Percentiles rank a stretch among this genome's conserved stretches.
phyloP scores from a whole-genome alignment of 2,329 filamentous ascomycete genomes.

The Lecanicillium sp. region DNA sequence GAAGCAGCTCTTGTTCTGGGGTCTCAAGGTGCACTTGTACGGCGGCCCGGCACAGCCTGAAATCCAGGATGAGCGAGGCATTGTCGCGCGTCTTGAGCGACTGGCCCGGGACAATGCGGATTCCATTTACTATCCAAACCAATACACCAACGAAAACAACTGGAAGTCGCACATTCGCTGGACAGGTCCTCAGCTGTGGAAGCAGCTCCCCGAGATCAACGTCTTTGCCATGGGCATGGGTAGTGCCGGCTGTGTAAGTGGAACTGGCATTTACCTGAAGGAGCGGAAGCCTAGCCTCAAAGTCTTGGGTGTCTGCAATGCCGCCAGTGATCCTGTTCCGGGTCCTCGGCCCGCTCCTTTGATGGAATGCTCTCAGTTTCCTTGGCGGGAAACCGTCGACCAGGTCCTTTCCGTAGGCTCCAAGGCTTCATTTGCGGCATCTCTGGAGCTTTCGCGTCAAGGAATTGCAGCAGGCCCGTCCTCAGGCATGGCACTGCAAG shows the following conservation, averaged over 20 bases:
- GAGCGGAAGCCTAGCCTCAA: constrained; percentile 24
- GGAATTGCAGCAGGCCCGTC: constrained; percentile 57
- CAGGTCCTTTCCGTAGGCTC: constrained; percentile 36
- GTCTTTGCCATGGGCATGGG: constrained; percentile 52
- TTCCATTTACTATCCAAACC: constrained; percentile 26
- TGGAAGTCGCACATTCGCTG: constrained; percentile 50
- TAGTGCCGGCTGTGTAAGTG: constrained; percentile 44
- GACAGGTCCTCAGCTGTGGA: constrained; percentile 54
- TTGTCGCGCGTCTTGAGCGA: constrained; percentile 26
- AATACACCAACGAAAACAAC: constrained; percentile 37
- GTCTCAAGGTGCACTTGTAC: constrained; percentile 27
- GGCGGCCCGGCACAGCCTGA: constrained; percentile 30
- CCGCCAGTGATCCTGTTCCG: constrained; percentile 40
- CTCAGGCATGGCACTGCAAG: constrained; percentile 51
- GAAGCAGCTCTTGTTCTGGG: constrained; percentile 29
- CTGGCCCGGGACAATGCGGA: constrained; percentile 21
- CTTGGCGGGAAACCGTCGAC: neutral
- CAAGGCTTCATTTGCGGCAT: constrained; percentile 45
- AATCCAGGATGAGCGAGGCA: constrained; percentile 26
- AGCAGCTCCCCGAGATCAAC: constrained; percentile 50
- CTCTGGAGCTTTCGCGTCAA: constrained; percentile 48
- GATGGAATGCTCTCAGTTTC: constrained; percentile 32
- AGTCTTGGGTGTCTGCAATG: constrained; percentile 40
- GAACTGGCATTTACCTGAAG: constrained; percentile 46
- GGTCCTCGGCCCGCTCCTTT: constrained; percentile 44